phyloP scores from a whole-genome alignment of 768 basidiomycete genomes.

The Leccinellum luteum region DNA sequence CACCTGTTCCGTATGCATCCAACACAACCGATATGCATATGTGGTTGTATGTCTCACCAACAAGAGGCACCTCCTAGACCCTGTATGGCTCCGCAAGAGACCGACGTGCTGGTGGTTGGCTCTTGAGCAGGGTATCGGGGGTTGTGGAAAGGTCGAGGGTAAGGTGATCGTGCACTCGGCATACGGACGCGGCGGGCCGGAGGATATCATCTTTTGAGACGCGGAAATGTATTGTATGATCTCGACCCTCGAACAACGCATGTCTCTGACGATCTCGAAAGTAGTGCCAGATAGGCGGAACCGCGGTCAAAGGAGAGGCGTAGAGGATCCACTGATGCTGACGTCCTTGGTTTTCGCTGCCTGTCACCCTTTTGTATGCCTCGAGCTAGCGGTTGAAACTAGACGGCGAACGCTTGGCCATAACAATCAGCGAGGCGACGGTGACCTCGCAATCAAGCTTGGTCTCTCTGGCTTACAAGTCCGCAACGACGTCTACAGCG shows the following conservation, averaged over 20 bases:
- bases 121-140: conserved; percentile 69
- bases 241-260: conserved; percentile 61
- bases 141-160: conserved; percentile 71
- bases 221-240: conserved; percentile 63
- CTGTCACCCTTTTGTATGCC: conserved; percentile 48
- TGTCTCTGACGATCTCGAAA: conserved; percentile 76
- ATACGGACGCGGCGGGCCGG: conserved; percentile 46
- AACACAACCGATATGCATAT: conserved; percentile 77
- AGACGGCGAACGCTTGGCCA: conserved; percentile 49
- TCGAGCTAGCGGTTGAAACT: conserved; percentile 60
- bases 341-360: conserved; percentile 34
- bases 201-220: conserved; percentile 39
- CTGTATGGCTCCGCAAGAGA: conserved; percentile 68
- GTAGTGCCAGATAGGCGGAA: conserved; percentile 51
- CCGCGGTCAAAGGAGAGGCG: conserved; percentile 49
- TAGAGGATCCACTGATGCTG: conserved; percentile 58
- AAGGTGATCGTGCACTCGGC: conserved; percentile 69
- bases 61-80: conserved; percentile 75
- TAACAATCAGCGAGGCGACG: conserved; percentile 50
- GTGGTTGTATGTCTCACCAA: conserved; percentile 54
- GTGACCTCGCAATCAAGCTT: conserved; percentile 43
- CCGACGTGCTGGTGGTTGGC: conserved; percentile 80
- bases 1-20: conserved; percentile 68
- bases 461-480: conserved; percentile 59
- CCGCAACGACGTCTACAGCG: conserved; percentile 53